These are phyloP conservation scores for Colletotrichum tofieldiae DNA, from an alignment of 2,329 filamentous ascomycete species.

Conservation along the genomic window DNA sequence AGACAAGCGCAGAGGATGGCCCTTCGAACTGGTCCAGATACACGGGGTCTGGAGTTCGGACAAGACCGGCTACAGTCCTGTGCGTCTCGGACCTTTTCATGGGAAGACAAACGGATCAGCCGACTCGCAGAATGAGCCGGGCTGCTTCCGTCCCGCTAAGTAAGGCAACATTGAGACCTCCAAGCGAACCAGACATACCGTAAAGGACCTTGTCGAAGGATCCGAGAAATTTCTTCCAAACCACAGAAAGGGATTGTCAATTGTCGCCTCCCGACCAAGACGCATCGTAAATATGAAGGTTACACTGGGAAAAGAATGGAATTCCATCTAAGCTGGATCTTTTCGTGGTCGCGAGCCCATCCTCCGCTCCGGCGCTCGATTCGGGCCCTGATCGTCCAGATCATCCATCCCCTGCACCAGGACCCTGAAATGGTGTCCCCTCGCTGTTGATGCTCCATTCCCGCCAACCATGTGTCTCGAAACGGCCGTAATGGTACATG, in stretches of 20 bases:
- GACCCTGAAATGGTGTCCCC: conserved; percentile 29
- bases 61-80: conserved; percentile 33
- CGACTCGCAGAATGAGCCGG: conserved; percentile 18
- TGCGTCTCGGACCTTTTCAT: conserved; percentile 29
- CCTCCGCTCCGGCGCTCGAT: conserved; percentile 27
- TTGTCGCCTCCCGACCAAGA: neutral
- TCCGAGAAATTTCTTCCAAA: neutral
- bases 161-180: neutral
- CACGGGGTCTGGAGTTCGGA: conserved; percentile 33
- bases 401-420: conserved; percentile 28
- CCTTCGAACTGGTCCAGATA: conserved; percentile 23
- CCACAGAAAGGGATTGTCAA: neutral
- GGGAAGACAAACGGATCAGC: conserved; percentile 19
- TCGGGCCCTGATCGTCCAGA: conserved; percentile 34
- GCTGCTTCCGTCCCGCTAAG: conserved; percentile 17
- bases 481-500: neutral
- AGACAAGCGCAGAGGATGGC: conserved; percentile 24
- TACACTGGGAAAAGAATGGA: neutral
- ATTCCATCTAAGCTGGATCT: neutral
- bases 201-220: neutral
- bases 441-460: conserved; percentile 6
- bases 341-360: neutral
- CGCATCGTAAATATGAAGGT: conserved; percentile 1
- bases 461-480: conserved; percentile 9
- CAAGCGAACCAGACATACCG: neutral